Evolutionary conservation across 2,329 filamentous ascomycete species (phyloP).

Genomic region (Huntiella abstrusa): DNA sequence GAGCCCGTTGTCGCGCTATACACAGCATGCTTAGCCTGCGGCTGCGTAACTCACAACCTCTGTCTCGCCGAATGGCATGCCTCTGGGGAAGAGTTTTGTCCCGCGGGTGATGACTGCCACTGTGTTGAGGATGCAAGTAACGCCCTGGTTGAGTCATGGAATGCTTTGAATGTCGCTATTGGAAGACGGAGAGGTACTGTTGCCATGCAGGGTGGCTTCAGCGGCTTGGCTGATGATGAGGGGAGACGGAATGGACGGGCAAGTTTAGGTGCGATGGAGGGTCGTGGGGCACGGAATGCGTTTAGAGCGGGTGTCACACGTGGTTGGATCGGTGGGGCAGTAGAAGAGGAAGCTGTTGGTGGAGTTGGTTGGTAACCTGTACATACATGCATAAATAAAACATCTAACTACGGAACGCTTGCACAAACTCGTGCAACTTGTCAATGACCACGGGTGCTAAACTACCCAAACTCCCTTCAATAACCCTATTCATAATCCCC

Average conservation of each 20-base stretch:
- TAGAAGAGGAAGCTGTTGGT: not conserved
- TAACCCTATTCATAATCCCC: conserved; percentile 67
- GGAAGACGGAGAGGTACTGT: conserved; percentile 5
- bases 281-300: not conserved
- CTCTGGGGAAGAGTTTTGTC: conserved; percentile 36
- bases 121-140: conserved; percentile 37
- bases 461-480: conserved; percentile 77
- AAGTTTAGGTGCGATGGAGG: not conserved
- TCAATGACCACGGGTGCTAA: conserved; percentile 91
- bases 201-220: conserved; percentile 12
- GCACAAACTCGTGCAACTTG: conserved; percentile 79
- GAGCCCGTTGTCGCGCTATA: conserved; percentile 42
- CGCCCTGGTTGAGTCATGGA: conserved; percentile 43
- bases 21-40: conserved; percentile 41
- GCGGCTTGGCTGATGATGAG: not conserved
- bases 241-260: not conserved
- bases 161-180: conserved; percentile 30
- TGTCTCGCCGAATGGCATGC: conserved; percentile 42
- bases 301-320: not conserved
- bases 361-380: not conserved
- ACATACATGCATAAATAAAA: not conserved
- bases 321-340: not conserved
- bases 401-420: conserved; percentile 58
- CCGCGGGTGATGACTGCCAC: conserved; percentile 45
- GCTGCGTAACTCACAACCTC: conserved; percentile 39